These are phyloP conservation scores for Collariella sp. DNA, from an alignment of 495 filamentous ascomycete genomes.

Conservation along the genomic window DNA sequence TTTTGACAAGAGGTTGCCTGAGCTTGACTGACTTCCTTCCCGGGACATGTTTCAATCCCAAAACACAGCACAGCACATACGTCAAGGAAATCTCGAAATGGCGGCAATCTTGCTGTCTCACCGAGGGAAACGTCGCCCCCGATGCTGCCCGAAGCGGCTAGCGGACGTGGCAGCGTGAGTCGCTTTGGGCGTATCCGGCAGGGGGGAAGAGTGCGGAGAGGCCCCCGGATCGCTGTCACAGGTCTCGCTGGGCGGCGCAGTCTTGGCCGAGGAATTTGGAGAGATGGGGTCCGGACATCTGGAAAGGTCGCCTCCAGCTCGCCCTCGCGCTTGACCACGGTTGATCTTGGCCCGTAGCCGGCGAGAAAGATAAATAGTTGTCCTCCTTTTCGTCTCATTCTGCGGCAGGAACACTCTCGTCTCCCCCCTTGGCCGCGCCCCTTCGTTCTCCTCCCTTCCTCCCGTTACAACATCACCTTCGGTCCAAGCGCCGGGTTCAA, in stretches of 20 bases:
- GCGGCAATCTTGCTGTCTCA: neutral
- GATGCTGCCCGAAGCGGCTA: neutral
- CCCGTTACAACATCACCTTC: no score
- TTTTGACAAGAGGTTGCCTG: no score
- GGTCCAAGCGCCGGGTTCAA: no score
- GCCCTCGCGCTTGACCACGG: neutral
- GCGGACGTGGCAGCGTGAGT: neutral
- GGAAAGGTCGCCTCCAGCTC: neutral
- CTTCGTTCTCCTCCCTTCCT: no score
- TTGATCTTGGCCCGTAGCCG: neutral
- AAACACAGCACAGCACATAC: no score
- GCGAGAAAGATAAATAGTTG: no score
- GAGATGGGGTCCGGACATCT: conserved; percentile 13
- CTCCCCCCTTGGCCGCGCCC: no score
- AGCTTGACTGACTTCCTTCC: no score
- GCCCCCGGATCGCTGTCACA: neutral
- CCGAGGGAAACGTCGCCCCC: neutral
- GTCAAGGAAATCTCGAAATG: no score
- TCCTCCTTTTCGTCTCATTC: no score
- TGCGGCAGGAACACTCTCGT: neutral
- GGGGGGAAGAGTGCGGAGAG: neutral
- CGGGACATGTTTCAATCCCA: no score
- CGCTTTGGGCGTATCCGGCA: neutral
- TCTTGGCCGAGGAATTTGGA: conserved; percentile 11
- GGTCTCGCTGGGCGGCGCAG: neutral